Evolutionary conservation across 768 basidiomycete genomes (phyloP).

Genomic region (Asterophora parasitica): DNA sequence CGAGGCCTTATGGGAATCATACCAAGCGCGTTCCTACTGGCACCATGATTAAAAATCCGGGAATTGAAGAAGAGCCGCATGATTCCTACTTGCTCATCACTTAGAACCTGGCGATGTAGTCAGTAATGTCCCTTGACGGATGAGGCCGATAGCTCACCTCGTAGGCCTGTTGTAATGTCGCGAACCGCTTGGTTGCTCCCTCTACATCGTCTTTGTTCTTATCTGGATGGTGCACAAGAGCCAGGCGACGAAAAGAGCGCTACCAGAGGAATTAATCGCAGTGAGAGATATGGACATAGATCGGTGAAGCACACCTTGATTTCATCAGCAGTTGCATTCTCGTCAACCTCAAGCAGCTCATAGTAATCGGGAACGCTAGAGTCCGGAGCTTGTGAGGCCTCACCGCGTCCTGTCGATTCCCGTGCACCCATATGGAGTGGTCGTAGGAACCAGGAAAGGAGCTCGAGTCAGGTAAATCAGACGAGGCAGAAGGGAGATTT

Average conservation of each 20-base stretch:
- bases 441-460: background rate
- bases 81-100: conserved; percentile 83
- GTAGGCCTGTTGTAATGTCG: conserved; percentile 89
- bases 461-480: too few relatives aligned
- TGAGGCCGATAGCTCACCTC: conserved; percentile 51
- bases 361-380: conserved; percentile 64
- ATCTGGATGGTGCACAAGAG: conserved; percentile 83
- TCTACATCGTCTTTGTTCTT: conserved; percentile 83
- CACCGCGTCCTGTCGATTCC: conserved; percentile 49
- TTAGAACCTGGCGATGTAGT: conserved; percentile 58
- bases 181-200: conserved; percentile 83
- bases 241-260: conserved; percentile 81
- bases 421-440: conserved; percentile 55
- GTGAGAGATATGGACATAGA: background rate
- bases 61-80: background rate
- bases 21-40: conserved; percentile 95
- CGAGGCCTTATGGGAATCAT: conserved; percentile 87
- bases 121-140: background rate
- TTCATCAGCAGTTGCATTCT: conserved; percentile 80
- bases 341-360: conserved; percentile 72
- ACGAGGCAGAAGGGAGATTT: too few relatives aligned
- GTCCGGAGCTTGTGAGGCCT: conserved; percentile 10
- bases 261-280: conserved; percentile 23
- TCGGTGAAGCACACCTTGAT: conserved; percentile 58
- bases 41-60: conserved; percentile 16